A percentile compares a stretch with the other conserved stretches of the same genome.
phyloP scores from a whole-genome alignment of 768 basidiomycete genomes.

The Tremella yokohamensis region DNA sequence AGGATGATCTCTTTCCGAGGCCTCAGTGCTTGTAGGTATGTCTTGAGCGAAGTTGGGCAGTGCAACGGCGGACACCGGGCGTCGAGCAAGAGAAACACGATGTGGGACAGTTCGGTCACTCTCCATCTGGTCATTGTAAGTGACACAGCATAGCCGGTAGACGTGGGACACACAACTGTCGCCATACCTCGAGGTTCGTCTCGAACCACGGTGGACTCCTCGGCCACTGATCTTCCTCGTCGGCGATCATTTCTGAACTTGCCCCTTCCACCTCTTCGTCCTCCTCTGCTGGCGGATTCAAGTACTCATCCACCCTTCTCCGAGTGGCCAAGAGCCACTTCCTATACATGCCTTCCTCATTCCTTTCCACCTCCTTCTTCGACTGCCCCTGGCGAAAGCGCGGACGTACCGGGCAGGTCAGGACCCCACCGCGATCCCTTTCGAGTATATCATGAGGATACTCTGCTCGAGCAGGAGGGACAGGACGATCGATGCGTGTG shows the following conservation, averaged over 20 bases:
- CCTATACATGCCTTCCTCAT: conserved; percentile 78
- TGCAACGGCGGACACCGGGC: conserved; percentile 90
- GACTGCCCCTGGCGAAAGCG: conserved; percentile 83
- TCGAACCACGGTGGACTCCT: conserved; percentile 89
- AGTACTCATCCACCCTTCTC: conserved; percentile 57
- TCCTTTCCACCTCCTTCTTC: conserved; percentile 82
- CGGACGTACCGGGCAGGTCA: conserved; percentile 65
- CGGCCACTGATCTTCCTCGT: conserved; percentile 14
- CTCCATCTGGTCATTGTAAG: conserved; percentile 61
- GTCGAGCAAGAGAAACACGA: conserved; percentile 93
- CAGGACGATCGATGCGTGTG: conserved; percentile 34
- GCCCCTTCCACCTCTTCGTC: conserved; percentile 60
- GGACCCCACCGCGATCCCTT: conserved; percentile 23
- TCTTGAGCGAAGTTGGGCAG: conserved; percentile 84
- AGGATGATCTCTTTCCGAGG: conserved; percentile 86
- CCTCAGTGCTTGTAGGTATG: conserved; percentile 59
- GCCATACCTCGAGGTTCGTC: conserved; percentile 95
- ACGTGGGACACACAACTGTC: conserved; percentile 61
- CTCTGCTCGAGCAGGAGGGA: conserved; percentile 22
- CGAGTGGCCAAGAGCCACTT: conserved; percentile 75
- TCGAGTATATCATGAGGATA: conserved; percentile 32
- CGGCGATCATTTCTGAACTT: conserved; percentile 54
- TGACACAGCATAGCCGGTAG: not conserved
- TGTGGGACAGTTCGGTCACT: conserved; percentile 88
- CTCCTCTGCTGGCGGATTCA: conserved; percentile 19